These are phyloP conservation scores for Mycena capillaripes DNA, from an alignment of 768 basidiomycete genomes.

Conservation along the genomic window DNA sequence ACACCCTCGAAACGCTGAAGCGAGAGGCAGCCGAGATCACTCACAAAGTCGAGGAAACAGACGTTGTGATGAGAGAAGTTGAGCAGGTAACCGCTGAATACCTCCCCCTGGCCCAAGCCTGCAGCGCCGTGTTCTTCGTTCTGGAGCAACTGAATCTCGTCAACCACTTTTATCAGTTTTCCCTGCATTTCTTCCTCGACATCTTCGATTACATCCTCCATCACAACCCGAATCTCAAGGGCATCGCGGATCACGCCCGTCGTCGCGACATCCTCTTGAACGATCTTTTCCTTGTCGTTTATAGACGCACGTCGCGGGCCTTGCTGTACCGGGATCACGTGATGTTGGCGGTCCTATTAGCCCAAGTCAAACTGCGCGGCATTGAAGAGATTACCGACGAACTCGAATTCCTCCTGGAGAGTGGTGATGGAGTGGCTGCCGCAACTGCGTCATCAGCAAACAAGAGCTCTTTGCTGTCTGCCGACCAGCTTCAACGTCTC, in stretches of 20 bases:
- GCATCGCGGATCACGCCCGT: slow-evolving; percentile 76
- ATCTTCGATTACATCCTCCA: slow-evolving; percentile 97
- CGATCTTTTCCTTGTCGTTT: slow-evolving; percentile 92
- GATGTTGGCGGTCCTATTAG: slow-evolving; percentile 90
- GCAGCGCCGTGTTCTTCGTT: slow-evolving; percentile 97
- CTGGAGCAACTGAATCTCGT: slow-evolving; percentile 94
- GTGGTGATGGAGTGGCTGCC: slow-evolving; percentile 74
- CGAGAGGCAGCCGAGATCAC: slow-evolving; percentile 97
- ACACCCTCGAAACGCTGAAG: slow-evolving; percentile 95
- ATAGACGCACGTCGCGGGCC: slow-evolving; percentile 90
- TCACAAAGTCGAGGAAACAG: slow-evolving; percentile 96
- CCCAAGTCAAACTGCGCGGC: slow-evolving; percentile 89
- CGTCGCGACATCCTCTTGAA: slow-evolving; percentile 87
- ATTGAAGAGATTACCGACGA: slow-evolving; percentile 87
- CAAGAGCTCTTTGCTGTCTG: slow-evolving; percentile 65
- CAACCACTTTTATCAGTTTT: slow-evolving; percentile 99
- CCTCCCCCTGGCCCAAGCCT: slow-evolving; percentile 93
- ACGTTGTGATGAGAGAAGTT: slow-evolving; percentile 95
- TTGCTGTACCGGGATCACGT: slow-evolving; percentile 92
- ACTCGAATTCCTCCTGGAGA: slow-evolving; percentile 92
- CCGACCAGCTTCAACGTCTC: slow-evolving; percentile 80
- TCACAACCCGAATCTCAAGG: slow-evolving; percentile 91
- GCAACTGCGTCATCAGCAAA: slow-evolving; percentile 48
- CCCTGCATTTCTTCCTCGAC: slow-evolving; percentile 96
- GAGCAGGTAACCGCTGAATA: slow-evolving; percentile 97